A percentile compares a stretch with the other conserved stretches of the same genome.
These are phyloP conservation scores for Colletotrichum karsti DNA, from an alignment of 2,329 filamentous ascomycete genomes.

Conservation along the genomic window DNA sequence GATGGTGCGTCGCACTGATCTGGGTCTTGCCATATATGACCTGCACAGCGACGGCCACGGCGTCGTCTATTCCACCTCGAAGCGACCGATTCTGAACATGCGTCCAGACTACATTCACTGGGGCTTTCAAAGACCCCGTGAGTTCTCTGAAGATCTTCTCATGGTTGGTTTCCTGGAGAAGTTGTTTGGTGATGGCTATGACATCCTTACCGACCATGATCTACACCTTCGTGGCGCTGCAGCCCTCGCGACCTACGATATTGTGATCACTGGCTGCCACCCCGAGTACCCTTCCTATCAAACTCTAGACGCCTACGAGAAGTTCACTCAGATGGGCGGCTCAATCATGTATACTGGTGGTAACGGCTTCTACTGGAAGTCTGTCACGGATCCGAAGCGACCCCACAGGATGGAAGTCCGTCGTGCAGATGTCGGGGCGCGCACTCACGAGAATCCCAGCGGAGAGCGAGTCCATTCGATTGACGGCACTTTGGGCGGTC, in stretches of 20 bases:
- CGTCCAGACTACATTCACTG: no score
- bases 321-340: no score
- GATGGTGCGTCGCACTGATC: no score
- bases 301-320: no score
- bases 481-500: conserved; percentile 39
- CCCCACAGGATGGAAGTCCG: conserved; percentile 44
- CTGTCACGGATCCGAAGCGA: conserved; percentile 31
- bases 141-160: no score
- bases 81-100: no score
- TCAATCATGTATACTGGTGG: conserved; percentile 44
- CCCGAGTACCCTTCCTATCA: conserved; percentile 41
- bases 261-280: conserved; percentile 41
- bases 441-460: conserved; percentile 36
- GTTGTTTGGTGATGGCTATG: no score
- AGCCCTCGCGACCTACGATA: conserved; percentile 32
- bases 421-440: conserved; percentile 41
- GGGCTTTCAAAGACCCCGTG: no score
- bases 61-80: no score
- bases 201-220: conserved; percentile 44
- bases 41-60: no score
- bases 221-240: conserved; percentile 35
- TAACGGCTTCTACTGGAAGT: conserved; percentile 45
- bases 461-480: conserved; percentile 40
- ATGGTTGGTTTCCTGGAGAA: no score
- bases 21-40: no score